These are phyloP conservation scores for Termitomyces sp. DNA, from an alignment of 1,284 basidiomycete species.

Conservation along the genomic window DNA sequence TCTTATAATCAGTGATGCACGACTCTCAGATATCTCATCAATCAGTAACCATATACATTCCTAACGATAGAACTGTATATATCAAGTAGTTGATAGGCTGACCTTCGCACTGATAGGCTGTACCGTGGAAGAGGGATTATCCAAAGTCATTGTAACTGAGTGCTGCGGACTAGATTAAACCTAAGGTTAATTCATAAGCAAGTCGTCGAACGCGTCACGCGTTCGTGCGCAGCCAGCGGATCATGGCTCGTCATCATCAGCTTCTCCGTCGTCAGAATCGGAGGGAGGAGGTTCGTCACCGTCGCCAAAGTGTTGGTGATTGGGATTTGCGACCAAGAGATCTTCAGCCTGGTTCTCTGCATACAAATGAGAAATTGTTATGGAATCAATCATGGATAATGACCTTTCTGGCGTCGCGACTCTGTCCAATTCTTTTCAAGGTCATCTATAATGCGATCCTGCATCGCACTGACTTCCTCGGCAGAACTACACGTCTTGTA, in stretches of 20 bases:
- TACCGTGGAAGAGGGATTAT: no score
- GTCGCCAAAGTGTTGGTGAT: constrained; percentile 27
- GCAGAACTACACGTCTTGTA: constrained; percentile 70
- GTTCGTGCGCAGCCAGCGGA: neutral
- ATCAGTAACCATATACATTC: no score
- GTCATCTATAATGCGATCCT: constrained; percentile 72
- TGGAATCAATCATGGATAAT: neutral
- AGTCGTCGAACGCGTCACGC: neutral
- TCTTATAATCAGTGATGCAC: neutral
- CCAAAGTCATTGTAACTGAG: no score
- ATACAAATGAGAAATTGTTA: neutral
- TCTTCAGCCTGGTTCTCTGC: constrained; percentile 30
- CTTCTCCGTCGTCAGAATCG: constrained; percentile 12
- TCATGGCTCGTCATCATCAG: neutral
- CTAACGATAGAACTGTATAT: no score
- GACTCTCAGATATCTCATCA: no score
- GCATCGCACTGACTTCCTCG: constrained; percentile 60
- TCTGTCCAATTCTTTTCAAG: constrained; percentile 61
- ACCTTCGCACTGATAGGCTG: no score
- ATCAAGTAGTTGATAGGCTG: no score
- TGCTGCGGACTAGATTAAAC: neutral
- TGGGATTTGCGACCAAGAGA: constrained; percentile 38
- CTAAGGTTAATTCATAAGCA: no score
- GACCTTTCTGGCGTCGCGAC: constrained; percentile 48
- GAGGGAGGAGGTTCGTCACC: constrained; percentile 16